Conservation (phyloP, 2,329 filamentous ascomycete genomes). For the Camillea tinctor region DNA sequence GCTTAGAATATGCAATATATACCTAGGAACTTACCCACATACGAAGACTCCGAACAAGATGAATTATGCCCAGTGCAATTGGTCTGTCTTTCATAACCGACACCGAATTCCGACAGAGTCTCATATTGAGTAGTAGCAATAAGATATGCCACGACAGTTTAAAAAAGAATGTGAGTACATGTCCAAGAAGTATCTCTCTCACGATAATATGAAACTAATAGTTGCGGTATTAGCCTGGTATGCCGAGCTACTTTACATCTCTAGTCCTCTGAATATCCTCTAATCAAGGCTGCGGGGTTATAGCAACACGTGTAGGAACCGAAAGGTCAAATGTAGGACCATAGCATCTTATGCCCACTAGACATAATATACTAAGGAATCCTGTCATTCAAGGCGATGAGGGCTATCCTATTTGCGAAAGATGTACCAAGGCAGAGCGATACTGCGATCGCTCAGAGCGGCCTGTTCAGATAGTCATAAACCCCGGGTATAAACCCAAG, state of each 20-base stretch:
- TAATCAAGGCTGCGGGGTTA: background rate
- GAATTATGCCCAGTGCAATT: no score
- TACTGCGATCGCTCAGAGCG: conserved; percentile 36
- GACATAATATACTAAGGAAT: background rate
- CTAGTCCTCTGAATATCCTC: background rate
- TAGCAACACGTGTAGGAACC: conserved; percentile 38
- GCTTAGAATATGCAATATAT: no score
- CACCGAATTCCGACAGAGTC: background rate
- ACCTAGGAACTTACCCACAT: no score
- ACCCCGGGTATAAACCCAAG: background rate
- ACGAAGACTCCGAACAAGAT: no score
- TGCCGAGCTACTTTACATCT: background rate
- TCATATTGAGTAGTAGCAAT: background rate
- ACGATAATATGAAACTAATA: background rate
- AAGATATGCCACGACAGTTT: background rate
- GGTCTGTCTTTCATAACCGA: background rate
- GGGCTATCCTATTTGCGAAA: conserved; percentile 31
- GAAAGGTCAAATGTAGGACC: conserved; percentile 36
- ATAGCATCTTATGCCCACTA: background rate
- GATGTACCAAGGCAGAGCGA: conserved; percentile 31
- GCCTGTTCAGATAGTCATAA: conserved; percentile 3
- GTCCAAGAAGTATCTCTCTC: background rate
- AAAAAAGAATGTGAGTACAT: background rate
- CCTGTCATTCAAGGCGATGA: conserved; percentile 30
- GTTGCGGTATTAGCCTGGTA: background rate